These are phyloP conservation scores for Nemania diffusa DNA, from an alignment of 2,329 filamentous ascomycete genomes.

Conservation along the genomic window DNA sequence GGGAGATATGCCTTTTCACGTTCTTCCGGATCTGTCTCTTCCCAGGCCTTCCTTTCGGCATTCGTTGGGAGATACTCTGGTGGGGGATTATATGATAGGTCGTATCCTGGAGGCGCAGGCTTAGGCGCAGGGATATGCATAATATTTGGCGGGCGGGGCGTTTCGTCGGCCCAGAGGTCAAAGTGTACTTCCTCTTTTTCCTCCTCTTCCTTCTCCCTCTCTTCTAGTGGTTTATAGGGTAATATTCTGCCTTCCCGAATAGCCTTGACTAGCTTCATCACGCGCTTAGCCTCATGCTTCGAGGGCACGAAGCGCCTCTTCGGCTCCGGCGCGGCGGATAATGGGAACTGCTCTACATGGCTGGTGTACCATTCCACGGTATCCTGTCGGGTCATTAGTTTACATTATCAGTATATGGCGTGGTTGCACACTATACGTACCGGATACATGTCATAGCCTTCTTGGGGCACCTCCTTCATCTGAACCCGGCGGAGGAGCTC, in stretches of 20 bases:
- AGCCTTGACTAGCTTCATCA: slow-evolving; percentile 97
- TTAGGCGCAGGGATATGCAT: slow-evolving; percentile 98
- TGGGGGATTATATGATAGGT: slow-evolving; percentile 96
- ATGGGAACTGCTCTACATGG: slow-evolving; percentile 90
- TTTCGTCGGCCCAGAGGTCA: slow-evolving; percentile 96
- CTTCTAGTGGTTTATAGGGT: slow-evolving; percentile 83
- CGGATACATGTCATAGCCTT: slow-evolving; percentile 92
- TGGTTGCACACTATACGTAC: slow-evolving; percentile 55
- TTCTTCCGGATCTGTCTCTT: slow-evolving; percentile 87
- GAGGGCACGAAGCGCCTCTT: slow-evolving; percentile 96
- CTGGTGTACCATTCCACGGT: slow-evolving; percentile 95
- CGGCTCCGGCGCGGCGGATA: slow-evolving; percentile 93
- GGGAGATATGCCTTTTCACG: slow-evolving; percentile 90
- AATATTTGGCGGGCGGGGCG: slow-evolving; percentile 80
- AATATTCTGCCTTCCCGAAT: slow-evolving; percentile 94
- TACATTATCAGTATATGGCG: background rate
- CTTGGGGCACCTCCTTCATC: slow-evolving; percentile 85
- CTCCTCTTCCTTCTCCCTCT: slow-evolving; percentile 73
- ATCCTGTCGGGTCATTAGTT: slow-evolving; percentile 60
- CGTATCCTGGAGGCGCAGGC: slow-evolving; percentile 89
- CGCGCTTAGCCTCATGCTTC: slow-evolving; percentile 93
- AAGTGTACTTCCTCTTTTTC: slow-evolving; percentile 78
- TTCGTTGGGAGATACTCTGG: slow-evolving; percentile 90
- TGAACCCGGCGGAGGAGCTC: slow-evolving; percentile 89
- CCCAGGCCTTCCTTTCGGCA: slow-evolving; percentile 86